phyloP scores from a whole-genome alignment of 352 stramenopile species.

The Pythium myriotylum region DNA sequence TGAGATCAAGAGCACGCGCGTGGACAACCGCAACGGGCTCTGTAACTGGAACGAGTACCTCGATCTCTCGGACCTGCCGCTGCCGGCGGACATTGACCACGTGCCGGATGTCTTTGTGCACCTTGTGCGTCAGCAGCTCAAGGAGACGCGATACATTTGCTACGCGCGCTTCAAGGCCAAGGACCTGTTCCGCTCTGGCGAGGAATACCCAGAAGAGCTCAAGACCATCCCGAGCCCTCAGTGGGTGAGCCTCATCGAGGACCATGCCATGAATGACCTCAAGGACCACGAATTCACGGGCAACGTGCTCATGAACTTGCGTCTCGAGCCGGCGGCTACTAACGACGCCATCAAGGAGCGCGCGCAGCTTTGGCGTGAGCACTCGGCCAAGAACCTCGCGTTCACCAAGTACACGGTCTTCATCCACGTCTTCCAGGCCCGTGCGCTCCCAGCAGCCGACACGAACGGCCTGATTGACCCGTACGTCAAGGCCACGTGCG shows the following conservation, averaged over 20 bases:
- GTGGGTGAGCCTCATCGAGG: conserved; percentile 79
- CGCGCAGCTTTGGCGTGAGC: conserved; percentile 56
- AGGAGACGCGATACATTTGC: conserved; percentile 68
- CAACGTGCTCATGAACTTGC: conserved; percentile 80
- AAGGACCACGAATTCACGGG: conserved; percentile 84
- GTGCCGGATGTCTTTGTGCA: conserved; percentile 83
- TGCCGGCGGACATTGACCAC: conserved; percentile 74
- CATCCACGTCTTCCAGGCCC: conserved; percentile 83
- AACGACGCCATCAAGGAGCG: conserved; percentile 40
- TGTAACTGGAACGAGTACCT: conserved; percentile 84
- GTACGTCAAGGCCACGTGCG: conserved; percentile 87
- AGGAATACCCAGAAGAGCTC: conserved; percentile 30
- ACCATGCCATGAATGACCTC: conserved; percentile 78
- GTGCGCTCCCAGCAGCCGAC: conserved; percentile 70
- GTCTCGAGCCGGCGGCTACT: conserved; percentile 45
- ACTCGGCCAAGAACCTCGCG: conserved; percentile 52
- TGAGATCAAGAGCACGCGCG: conserved; percentile 50
- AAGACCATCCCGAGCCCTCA: conserved; percentile 46
- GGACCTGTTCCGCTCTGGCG: conserved; percentile 56
- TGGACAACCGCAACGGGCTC: conserved; percentile 70
- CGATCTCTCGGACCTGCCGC: conserved; percentile 50
- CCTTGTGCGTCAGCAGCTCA: conserved; percentile 60
- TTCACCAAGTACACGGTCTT: conserved; percentile 84
- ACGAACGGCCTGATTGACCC: conserved; percentile 76
- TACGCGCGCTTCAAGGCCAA: conserved; percentile 78